Base-by-base conservation (phyloP, 305 asterid species). In the Fraxinus sp. region DNA sequence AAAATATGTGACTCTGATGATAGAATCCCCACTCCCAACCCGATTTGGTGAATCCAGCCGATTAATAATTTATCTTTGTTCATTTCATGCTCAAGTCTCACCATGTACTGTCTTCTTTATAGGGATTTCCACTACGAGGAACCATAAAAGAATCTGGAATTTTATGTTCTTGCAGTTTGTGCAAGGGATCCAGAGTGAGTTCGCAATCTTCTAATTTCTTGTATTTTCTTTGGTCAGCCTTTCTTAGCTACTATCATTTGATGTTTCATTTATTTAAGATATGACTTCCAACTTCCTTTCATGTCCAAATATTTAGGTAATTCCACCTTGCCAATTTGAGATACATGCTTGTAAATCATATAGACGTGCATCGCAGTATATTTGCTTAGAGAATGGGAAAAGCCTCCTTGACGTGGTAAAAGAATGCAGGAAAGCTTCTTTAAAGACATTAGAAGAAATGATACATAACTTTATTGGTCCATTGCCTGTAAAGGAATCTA, bases 41-140 rank as follows among this genome's bases (percentile, higher is more conserved):
- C 10, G 32, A 30, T 70, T 32, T 70, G 9, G 22, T 30, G 41
- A 30, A 32, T 30, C 24, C 41, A 1, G 9, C 20, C 2, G 14
- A 24, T 35, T 13, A 2, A 37, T 6, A 32, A 28, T 28, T 70
- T 14, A 70, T 30, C 10, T 70, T 70, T 28, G 24, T 32, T 13
- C 20, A 16, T 71, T 64, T 2, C 35, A 30, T 32, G 24, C 75
- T 28, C 35, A 68, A 41, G 62, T 76, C 83, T 86, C 74, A 82
- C 74, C 82, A 39, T 49, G 78, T 83, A 82, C 20, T 28, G 14
- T 76, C 73, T 76, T 82, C 52, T 71, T 88, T 86, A 77, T 83
- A 96, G 99, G 99, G 98, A 87, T 90, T 94, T 84, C 94, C 94
- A 9, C 89, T 96, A 57, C 94, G 95, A 32, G 99, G 99, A 82